Base-by-base conservation (phyloP, 2,329 filamentous ascomycete genomes). In the Ophiostoma perfectum region DNA sequence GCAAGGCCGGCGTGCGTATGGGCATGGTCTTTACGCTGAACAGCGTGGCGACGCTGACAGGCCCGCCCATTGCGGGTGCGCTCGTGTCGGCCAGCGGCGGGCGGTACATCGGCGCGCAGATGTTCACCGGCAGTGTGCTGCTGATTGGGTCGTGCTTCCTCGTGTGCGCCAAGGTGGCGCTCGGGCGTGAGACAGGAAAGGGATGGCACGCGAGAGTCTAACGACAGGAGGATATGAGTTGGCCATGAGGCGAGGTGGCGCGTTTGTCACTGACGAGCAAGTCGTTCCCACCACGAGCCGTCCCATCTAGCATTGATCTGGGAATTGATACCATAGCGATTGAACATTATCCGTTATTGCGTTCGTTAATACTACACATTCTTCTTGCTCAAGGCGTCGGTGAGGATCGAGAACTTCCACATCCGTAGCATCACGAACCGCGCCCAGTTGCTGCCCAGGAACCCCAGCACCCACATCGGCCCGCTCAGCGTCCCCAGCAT, bases 21-120 rank as follows among this genome's bases (percentile, higher is more conserved):
- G 85, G 85, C 64, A 86, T 87, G 84, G 78, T 81, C 0, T 86
- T 87, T 63, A 84, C 82, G 0, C 81, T 85, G 65, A 81, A 81
- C 70, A 84, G 82, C 70, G 82, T 85, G 64, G 81, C 82, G 1
- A 79, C 80, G n/a, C 75, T 86, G 45, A 82, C 80, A 0, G 84
- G 83, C 0, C 81, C 82, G 16, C 83, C 83, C 0, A 81, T 85
- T 38, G 80, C 80, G 0, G 84, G 83, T 0, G 81, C 81, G 1
- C 78, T 86, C 18, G 80, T 86, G 49, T 76, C 79, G 1, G 77
- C 77, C 0, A 71, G 74, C 42, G 78, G 74, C 0, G 82, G 81
- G 0, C 73, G 72, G 5, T 86, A 83, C 62, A 72, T 74, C 6
- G 83, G 81, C 0, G 82, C 83, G 5, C 83, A 85, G 75, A 74